A percentile compares a stretch with the other conserved stretches of the same genome.
Evolutionary conservation across 306 rosid species (phyloP).

Genomic region (Dryas alaskensis): DNA sequence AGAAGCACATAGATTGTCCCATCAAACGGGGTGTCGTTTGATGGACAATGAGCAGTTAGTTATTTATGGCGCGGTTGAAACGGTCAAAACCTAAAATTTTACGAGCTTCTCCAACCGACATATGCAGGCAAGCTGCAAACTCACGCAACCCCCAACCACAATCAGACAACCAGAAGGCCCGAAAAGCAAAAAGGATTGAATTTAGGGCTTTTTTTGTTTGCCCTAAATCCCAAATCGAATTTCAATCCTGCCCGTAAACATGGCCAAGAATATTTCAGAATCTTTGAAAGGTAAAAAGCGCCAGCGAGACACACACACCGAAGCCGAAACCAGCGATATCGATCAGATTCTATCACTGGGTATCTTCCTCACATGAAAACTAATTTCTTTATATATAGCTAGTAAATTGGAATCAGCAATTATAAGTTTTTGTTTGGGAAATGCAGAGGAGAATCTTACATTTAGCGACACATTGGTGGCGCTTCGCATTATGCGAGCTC

Average conservation of each 20-base stretch:
- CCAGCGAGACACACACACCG: conserved; percentile 28
- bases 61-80: background rate
- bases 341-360: conserved; percentile 36
- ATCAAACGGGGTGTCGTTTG: background rate
- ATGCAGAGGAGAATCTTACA: conserved; percentile 68
- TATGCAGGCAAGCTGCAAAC: background rate
- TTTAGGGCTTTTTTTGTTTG: background rate
- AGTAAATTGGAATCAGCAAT: background rate
- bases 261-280: conserved; percentile 24
- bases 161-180: background rate
- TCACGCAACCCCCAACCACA: background rate
- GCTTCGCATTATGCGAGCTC: conserved; percentile 91
- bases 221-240: conserved; percentile 7
- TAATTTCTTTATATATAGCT: background rate
- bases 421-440: background rate
- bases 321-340: conserved; percentile 18
- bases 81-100: background rate
- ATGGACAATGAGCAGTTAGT: background rate
- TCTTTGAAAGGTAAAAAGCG: conserved; percentile 40
- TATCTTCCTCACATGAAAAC: background rate
- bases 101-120: background rate
- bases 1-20: background rate
- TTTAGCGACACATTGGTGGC: conserved; percentile 82
- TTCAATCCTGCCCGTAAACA: background rate
- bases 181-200: background rate